Evolutionary conservation across 352 stramenopile species (phyloP).

Genomic region (Phytophthora crassamura): DNA sequence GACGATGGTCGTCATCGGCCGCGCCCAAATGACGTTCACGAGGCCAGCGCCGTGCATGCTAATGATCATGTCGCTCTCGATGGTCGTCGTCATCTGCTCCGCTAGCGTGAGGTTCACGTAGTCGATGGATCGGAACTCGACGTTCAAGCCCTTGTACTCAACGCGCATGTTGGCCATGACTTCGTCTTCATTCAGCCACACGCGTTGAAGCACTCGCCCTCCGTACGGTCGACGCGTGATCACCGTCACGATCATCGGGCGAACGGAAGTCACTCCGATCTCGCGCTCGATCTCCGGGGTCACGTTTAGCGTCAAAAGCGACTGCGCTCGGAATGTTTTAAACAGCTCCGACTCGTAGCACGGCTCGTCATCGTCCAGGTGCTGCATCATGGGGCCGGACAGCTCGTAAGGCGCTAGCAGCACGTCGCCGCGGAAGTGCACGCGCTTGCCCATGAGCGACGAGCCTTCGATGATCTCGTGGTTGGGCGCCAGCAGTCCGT

Average conservation of each 20-base stretch:
- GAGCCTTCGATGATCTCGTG: conserved; percentile 36
- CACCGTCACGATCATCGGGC: conserved; percentile 55
- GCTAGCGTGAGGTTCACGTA: conserved; percentile 62
- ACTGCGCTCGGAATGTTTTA: conserved; percentile 50
- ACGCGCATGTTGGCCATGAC: conserved; percentile 51
- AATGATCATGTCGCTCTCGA: conserved; percentile 80
- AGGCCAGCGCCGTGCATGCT: conserved; percentile 85
- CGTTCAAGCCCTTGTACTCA: conserved; percentile 44
- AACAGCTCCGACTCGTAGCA: conserved; percentile 64
- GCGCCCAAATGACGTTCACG: conserved; percentile 76
- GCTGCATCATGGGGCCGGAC: conserved; percentile 70
- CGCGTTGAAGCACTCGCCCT: conserved; percentile 58
- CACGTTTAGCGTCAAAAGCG: conserved; percentile 34
- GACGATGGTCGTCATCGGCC: conserved; percentile 57
- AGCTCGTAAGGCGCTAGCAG: conserved; percentile 61
- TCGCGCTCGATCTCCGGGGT: conserved; percentile 38
- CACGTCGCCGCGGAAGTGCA: conserved; percentile 56
- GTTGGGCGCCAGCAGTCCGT: conserved; percentile 42
- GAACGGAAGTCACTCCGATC: conserved; percentile 15
- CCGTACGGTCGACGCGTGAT: conserved; percentile 61
- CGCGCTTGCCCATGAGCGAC: conserved; percentile 35
- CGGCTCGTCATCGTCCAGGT: conserved; percentile 68
- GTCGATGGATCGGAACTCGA: conserved; percentile 64
- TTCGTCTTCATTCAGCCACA: conserved; percentile 75
- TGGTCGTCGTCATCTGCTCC: conserved; percentile 71